A percentile compares a stretch with the other conserved stretches of the same genome.
Evolutionary conservation across 345 rosid species (phyloP).

Genomic region (Rhizophora mangle): DNA sequence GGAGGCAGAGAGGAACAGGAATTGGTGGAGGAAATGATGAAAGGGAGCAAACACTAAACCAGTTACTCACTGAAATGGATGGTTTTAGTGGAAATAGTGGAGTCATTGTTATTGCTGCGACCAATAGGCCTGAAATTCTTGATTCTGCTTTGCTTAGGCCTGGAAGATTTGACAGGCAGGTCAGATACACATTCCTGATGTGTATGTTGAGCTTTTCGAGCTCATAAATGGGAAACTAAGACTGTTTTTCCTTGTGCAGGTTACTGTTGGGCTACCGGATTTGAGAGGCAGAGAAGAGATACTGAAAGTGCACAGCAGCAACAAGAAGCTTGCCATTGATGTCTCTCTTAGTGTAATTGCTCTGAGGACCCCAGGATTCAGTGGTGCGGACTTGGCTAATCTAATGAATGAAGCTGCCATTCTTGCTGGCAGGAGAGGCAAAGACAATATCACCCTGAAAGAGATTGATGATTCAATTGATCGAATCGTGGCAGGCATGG

Average conservation of each 20-base stretch:
- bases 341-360: conserved; percentile 53
- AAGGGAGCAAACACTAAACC: conserved; percentile 79
- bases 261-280: conserved; percentile 63
- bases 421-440: conserved; percentile 71
- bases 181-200: conserved; percentile 1
- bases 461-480: conserved; percentile 76
- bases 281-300: conserved; percentile 74
- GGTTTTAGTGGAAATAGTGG: conserved; percentile 63
- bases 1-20: conserved; percentile 77
- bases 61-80: conserved; percentile 75
- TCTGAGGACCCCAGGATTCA: conserved; percentile 76
- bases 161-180: conserved; percentile 78
- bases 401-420: conserved; percentile 82
- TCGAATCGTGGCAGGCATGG: conserved; percentile 70
- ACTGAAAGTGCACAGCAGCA: conserved; percentile 60
- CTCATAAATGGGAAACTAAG: neutral
- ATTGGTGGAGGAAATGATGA: conserved; percentile 88
- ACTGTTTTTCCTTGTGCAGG: conserved; percentile 32
- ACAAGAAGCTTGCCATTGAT: conserved; percentile 61
- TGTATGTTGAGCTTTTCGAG: neutral
- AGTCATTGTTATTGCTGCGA: conserved; percentile 72
- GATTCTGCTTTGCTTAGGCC: conserved; percentile 75
- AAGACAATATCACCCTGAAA: conserved; percentile 42
- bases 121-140: conserved; percentile 73
- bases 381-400: conserved; percentile 81